These are phyloP conservation scores for Trametes elegans DNA, from an alignment of 768 basidiomycete genomes.

Conservation along the genomic window DNA sequence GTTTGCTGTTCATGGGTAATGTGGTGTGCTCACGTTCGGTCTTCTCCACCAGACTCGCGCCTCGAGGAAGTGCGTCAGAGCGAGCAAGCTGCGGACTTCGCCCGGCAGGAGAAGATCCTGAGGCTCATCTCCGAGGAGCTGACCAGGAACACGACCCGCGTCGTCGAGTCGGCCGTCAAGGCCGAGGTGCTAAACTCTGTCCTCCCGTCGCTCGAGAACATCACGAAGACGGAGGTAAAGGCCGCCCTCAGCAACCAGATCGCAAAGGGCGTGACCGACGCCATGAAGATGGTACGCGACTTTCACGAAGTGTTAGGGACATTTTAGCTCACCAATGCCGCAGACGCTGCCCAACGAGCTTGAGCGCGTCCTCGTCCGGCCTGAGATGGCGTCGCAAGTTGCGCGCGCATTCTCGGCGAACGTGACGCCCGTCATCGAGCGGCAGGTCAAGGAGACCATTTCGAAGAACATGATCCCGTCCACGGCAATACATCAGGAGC, in stretches of 20 bases:
- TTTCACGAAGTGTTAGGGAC: not conserved
- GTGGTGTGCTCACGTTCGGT: not conserved
- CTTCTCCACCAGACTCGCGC: slow-evolving; percentile 77
- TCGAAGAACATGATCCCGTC: slow-evolving; percentile 73
- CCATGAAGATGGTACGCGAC: slow-evolving; percentile 64
- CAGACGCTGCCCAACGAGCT: slow-evolving; percentile 79
- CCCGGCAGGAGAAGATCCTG: slow-evolving; percentile 84
- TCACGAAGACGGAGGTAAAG: slow-evolving; percentile 81
- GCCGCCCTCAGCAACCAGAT: slow-evolving; percentile 76
- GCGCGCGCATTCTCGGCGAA: slow-evolving; percentile 70
- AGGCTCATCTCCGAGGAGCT: slow-evolving; percentile 86
- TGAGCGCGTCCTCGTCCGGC: slow-evolving; percentile 71
- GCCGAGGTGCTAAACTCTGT: slow-evolving; percentile 82
- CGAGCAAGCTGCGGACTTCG: slow-evolving; percentile 79
- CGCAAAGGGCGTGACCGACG: slow-evolving; percentile 66
- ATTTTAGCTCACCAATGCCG: too few species aligned
- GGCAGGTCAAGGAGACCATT: slow-evolving; percentile 79
- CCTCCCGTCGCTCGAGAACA: slow-evolving; percentile 75
- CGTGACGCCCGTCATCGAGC: slow-evolving; percentile 73
- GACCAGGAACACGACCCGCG: slow-evolving; percentile 83
- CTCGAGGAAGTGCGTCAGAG: slow-evolving; percentile 77
- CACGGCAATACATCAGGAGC: slow-evolving; percentile 75
- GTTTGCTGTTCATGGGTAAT: not conserved
- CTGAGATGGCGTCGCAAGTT: slow-evolving; percentile 76
- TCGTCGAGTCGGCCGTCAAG: slow-evolving; percentile 89